A percentile compares a stretch with the other conserved stretches of the same genome.
phyloP scores from a whole-genome alignment of 2,329 filamentous ascomycete genomes.

The Rutstroemia sydowiana region DNA sequence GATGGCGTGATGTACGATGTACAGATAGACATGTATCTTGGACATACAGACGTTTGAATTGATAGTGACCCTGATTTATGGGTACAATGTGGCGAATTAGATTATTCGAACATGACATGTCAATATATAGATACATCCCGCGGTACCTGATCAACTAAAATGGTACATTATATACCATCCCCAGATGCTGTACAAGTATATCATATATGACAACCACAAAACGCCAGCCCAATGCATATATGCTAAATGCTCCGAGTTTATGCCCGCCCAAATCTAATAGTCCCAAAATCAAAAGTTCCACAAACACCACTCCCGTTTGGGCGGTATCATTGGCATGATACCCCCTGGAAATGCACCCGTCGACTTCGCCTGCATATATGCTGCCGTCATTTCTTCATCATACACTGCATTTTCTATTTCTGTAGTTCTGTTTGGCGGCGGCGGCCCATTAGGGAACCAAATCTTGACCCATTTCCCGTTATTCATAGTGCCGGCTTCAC shows the following conservation, averaged over 20 bases:
- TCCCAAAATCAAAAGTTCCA: conserved; percentile 57
- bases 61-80: no score
- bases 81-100: no score
- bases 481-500: conserved; percentile 42
- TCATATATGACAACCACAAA: background rate
- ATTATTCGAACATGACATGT: no score
- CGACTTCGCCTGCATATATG: conserved; percentile 58
- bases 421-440: conserved; percentile 54
- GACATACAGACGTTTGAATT: no score
- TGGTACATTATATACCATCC: no score
- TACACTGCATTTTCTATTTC: conserved; percentile 52
- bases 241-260: background rate
- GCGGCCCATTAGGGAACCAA: conserved; percentile 67
- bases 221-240: conserved; percentile 14
- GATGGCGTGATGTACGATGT: background rate
- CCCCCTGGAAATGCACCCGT: conserved; percentile 63
- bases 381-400: conserved; percentile 49
- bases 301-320: conserved; percentile 64
- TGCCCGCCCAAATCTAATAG: background rate
- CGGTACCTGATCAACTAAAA: no score
- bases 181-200: background rate
- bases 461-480: conserved; percentile 56
- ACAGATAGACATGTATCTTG: no score
- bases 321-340: conserved; percentile 69
- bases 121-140: no score